Percentiles rank a stretch among this genome's conserved stretches.
Evolutionary conservation across 331 rosid genomes (phyloP).

Genomic region (Quercus tomentella): DNA sequence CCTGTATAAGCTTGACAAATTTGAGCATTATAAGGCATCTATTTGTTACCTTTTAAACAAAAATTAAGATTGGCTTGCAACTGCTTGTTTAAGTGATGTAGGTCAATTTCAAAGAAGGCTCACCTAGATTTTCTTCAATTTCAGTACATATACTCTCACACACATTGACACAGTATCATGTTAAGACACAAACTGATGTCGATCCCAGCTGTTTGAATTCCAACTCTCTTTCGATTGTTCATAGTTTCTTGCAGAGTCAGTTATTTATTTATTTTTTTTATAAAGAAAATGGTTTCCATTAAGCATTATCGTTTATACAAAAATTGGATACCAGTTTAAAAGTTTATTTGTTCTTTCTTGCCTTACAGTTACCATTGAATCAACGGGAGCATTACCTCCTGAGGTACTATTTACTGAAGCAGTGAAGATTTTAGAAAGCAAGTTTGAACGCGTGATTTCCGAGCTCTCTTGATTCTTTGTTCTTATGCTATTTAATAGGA

Average conservation of each 20-base stretch:
- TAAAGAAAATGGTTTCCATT: background rate
- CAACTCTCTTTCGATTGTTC: background rate
- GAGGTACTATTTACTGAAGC: conserved; percentile 83
- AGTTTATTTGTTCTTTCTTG: background rate
- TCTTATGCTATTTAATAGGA: background rate
- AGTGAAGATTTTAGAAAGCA: conserved; percentile 88
- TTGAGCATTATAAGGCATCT: too few species aligned
- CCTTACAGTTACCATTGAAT: conserved; percentile 70
- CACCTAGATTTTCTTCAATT: background rate
- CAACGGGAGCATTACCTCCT: conserved; percentile 86
- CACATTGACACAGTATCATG: background rate
- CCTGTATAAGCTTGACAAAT: too few species aligned
- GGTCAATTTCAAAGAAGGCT: background rate
- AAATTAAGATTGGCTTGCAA: too few species aligned
- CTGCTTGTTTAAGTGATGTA: too few species aligned
- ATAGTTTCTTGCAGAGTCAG: background rate
- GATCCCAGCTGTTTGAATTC: background rate
- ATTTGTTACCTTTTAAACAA: too few species aligned
- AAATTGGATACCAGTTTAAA: background rate
- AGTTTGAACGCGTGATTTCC: conserved; percentile 80
- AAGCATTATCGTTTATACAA: background rate
- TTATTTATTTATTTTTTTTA: background rate
- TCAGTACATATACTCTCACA: background rate
- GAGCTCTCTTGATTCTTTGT: conserved; percentile 60
- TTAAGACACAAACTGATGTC: background rate